Evolutionary conservation across 2,329 filamentous ascomycete species (phyloP).

Genomic region (Dendrostoma leiphaemia): DNA sequence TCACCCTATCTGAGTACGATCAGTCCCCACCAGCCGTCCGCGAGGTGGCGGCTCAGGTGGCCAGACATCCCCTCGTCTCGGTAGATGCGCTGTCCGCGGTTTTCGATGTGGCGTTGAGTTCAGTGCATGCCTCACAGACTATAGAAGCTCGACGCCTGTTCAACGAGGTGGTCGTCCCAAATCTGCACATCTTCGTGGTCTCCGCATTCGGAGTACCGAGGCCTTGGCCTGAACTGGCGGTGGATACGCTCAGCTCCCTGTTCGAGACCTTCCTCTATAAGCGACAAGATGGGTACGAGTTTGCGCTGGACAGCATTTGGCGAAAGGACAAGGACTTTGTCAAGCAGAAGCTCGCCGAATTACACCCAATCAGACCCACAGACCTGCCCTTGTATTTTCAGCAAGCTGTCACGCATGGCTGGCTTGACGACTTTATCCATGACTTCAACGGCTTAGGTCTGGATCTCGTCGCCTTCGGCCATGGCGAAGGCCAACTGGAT

Average conservation of each 20-base stretch:
- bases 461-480: slow-evolving; percentile 81
- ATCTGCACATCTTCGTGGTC: slow-evolving; percentile 76
- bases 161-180: slow-evolving; percentile 66
- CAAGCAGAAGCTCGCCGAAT: slow-evolving; percentile 72
- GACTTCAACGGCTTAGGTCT: slow-evolving; percentile 81
- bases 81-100: slow-evolving; percentile 75
- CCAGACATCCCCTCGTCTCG: slow-evolving; percentile 85
- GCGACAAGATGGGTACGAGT: slow-evolving; percentile 74
- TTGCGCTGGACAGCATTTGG: slow-evolving; percentile 90
- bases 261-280: slow-evolving; percentile 84
- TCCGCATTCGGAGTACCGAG: slow-evolving; percentile 75
- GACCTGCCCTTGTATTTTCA: slow-evolving; percentile 71
- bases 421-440: slow-evolving; percentile 79
- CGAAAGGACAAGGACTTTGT: slow-evolving; percentile 88
- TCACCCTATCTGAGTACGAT: slow-evolving; percentile 59
- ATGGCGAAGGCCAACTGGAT: slow-evolving; percentile 77
- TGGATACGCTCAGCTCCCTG: slow-evolving; percentile 71
- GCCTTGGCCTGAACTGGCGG: slow-evolving; percentile 72
- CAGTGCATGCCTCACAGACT: slow-evolving; percentile 59
- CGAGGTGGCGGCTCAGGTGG: slow-evolving; percentile 58
- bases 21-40: slow-evolving; percentile 47
- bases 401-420: slow-evolving; percentile 76
- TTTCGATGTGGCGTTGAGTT: slow-evolving; percentile 63
- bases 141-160: slow-evolving; percentile 64
- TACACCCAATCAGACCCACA: slow-evolving; percentile 68